Evolutionary conservation across 2,329 filamentous ascomycete species (phyloP), one percentile per base, ranked within the genome.

Genomic region (Colletotrichum ledebouriae): DNA sequence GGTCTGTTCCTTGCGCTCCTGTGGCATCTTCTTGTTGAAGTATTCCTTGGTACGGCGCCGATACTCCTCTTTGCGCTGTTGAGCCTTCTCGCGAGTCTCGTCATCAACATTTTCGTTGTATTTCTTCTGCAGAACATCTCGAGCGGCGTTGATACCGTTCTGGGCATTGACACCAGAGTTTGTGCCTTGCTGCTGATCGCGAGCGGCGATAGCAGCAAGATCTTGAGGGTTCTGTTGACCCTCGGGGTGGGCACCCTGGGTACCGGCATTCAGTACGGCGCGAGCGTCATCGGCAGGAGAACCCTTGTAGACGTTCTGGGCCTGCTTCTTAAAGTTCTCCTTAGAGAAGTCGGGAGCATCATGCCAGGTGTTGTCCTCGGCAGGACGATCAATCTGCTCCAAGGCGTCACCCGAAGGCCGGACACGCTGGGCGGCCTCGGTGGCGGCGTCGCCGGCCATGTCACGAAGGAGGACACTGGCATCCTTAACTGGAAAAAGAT

Each of bases 351-450:
- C 85, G 3, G 94, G 94, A 49, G 89, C 87, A 66, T 98, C 94
- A 75, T 98, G 93, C 96, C 96, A 99, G 15, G 90, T 92, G 81
- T 98, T 96, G 75, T 97, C 94, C 17, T 92, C 89, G 2, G 96
- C 96, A 2, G 96, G 89, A n/a, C 84, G 78, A 73, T 98, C 95
- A 39, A 98, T 89, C 74, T 94, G 90, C 9, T 83, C 77, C 20
- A 98, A 86, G 70, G 91, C 84, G 0, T 97, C 92, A 65, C 97
- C 88, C 1, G 87, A 89, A 3, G 96, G 96, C 59, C 92, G 92
- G 58, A 98, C 86, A 73, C 84, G 88, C 74, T 84, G 84, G 64
- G 94, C 94, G 6, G 92, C 91, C 75, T 92, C 95, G 71, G 87
- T 86, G 11, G 96, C 94, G 29, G 92, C 93, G 80, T 99, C 96